Base-by-base conservation (phyloP, 2,329 filamentous ascomycete genomes). In the Aspergillus texensis region DNA sequence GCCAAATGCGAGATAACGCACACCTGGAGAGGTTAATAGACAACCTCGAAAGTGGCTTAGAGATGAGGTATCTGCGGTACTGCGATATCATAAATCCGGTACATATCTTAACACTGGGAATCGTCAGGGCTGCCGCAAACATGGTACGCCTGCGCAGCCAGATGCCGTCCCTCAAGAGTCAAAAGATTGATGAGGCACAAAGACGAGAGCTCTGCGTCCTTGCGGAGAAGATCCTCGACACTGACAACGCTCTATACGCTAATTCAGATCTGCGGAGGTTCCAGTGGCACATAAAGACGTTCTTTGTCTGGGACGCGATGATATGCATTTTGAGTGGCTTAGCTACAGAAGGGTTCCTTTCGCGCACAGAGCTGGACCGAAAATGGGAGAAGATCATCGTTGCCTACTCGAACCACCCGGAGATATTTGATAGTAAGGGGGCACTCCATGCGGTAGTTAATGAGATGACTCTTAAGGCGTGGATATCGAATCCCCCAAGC, bases 301-400 rank as follows among this genome's bases (percentile, higher is more conserved):
- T 81, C 34, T 86, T 83, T 67, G 73, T 80, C 36, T 85, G 83
- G 82, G 82, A 84, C 60, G 77, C 81, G 2, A 77, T 83, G 50
- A 77, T 84, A 14, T 81, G 81, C 66, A 71, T 85, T 30, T 71
- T 85, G 34, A 76, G 68, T 62, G 76, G 76, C 53, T 67, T 80
- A 0, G 65, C 75, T 16, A 72, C 75, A 32, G 41, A 48, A 71
- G 74, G 64, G 67, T 77, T 54, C 61, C 78, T 52, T 73, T 72
- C 46, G 68, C 72, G 55, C 61, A 77, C 21, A 57, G 65, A 53
- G 68, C 43, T 63, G 9, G n/a, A 71, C 36, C 43, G 70, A 39
- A 79, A 77, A 0, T 85, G 83, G 83, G 68, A 70, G 6, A 75
- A 78, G 46, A 72, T 84, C 12, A 74, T 80, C 48, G 71, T 78